Base-by-base conservation (phyloP, 345 rosid genomes). In the Hibiscus trionum region DNA sequence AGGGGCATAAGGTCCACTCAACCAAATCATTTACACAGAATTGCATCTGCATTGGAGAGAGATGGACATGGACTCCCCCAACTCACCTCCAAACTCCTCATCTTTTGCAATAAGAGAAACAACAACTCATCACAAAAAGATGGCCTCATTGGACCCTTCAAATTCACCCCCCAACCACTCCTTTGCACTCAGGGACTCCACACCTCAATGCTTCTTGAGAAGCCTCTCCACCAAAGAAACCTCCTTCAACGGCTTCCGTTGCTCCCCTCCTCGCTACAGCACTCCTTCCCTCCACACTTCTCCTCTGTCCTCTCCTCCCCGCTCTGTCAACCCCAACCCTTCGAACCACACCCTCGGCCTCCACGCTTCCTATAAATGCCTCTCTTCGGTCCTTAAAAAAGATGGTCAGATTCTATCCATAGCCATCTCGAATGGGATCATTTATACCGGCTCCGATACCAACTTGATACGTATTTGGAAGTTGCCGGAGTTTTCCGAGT, bases 321-420 rank as follows among this genome's bases (percentile, higher is more conserved):
- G 11, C 15, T 33, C 72, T 29, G 44, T 47, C 65, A 12, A 35
- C 49, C 72, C 80, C 15, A 16, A 16, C 27, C 21, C 66, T 46
- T 27, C 79, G 2, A 12, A 57, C 53, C 52, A 56, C 61, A 16
- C 64, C 61, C 14, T 59, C 55, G 61, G 16, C 49, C 59, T 52
- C 1, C 75, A 77, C 7, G 10, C 74, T 26, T 56, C 81, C n/a
- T 79, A 81, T 61, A 68, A 80, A 31, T 84, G 88, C 67, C 11
- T 84, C 11, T 78, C 85, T 56, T 85, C 91, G 0, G 67, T 85
- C 66, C 71, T 82, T 31, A 77, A 82, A 64, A 85, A 81, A 39
- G 88, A 83, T 2, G 91, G 87, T 3, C 91, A 87, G 76, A 72
- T 87, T 24, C 72, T 85, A 2, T 76, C 85, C 12, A 73, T 83